phyloP scores from a whole-genome alignment of 164 flowering plant genomes.

The Vitis labrusca region DNA sequence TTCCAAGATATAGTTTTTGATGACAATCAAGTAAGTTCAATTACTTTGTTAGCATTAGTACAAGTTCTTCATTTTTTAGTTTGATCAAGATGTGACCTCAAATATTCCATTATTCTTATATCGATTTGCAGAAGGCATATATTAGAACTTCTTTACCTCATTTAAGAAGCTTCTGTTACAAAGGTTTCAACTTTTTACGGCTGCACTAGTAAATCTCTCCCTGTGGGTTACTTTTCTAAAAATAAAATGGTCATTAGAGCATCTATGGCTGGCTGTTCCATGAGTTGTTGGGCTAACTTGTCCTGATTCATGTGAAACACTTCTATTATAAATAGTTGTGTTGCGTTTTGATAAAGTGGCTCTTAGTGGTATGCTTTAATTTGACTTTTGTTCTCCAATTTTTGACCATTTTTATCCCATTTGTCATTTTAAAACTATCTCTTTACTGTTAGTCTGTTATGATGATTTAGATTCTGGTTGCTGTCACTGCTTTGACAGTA shows the following conservation, averaged over 20 bases:
- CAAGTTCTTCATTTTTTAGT: background rate
- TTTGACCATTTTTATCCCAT: background rate
- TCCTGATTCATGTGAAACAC: background rate
- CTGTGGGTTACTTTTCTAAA: too few relatives aligned
- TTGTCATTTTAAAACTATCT: background rate
- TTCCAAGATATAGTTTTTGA: constrained; percentile 75
- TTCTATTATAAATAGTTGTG: too few relatives aligned
- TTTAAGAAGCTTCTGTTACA: background rate
- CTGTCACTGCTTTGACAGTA: background rate
- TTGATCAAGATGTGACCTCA: background rate
- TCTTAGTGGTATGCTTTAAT: too few relatives aligned
- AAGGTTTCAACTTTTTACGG: too few relatives aligned
- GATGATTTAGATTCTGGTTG: background rate
- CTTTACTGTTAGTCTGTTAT: background rate
- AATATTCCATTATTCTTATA: background rate
- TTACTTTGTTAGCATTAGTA: background rate
- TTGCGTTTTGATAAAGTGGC: too few relatives aligned
- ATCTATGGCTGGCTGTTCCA: background rate
- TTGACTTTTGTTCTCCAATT: background rate
- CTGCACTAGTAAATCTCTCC: too few relatives aligned
- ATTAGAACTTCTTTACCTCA: background rate
- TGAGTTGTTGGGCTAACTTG: background rate
- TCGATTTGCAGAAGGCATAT: background rate
- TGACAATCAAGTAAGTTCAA: constrained; percentile 66
- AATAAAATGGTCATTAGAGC: too few relatives aligned